Conservation (phyloP, 164 flowering plant genomes). For the Kalanchoe fedtschenkoi region DNA sequence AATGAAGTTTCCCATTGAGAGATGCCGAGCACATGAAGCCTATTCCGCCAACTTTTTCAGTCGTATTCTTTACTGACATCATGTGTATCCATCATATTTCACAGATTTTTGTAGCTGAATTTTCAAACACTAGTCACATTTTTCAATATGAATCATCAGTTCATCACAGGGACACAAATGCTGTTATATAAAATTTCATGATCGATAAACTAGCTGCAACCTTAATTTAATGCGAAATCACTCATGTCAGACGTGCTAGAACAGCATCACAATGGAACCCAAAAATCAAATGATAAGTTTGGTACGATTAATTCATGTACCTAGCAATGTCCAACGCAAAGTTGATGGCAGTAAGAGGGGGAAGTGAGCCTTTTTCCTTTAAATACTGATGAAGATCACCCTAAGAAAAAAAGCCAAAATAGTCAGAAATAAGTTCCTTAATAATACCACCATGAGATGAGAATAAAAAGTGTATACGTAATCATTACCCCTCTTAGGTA, state of each 20-base stretch:
- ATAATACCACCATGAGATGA: background rate
- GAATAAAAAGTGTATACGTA: background rate
- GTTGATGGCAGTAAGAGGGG: conserved; percentile 70
- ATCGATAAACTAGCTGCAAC: background rate
- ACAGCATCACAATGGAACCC: background rate
- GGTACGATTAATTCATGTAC: conserved; percentile 20
- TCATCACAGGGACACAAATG: background rate
- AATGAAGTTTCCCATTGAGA: too few relatives aligned
- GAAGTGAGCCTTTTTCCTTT: conserved; percentile 84
- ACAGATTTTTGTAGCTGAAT: background rate
- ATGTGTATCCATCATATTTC: background rate
- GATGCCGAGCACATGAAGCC: too few relatives aligned
- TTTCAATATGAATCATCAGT: background rate
- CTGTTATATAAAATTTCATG: background rate
- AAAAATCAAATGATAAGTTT: background rate
- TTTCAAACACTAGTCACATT: background rate
- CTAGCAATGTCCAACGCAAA: conserved; percentile 97
- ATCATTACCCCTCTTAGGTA: conserved; percentile 75
- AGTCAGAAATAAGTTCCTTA: conserved; percentile 3
- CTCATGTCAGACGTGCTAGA: background rate
- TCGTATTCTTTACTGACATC: background rate
- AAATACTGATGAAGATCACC: conserved; percentile 97
- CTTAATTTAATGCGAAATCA: background rate
- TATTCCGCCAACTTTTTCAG: background rate
- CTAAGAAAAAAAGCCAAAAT: conserved; percentile 22